A percentile compares a stretch with the other conserved stretches of the same genome.
These are phyloP conservation scores for Candida pseudoviswanathii DNA, from an alignment of 1,139 yeast genomes.

Conservation along the genomic window DNA sequence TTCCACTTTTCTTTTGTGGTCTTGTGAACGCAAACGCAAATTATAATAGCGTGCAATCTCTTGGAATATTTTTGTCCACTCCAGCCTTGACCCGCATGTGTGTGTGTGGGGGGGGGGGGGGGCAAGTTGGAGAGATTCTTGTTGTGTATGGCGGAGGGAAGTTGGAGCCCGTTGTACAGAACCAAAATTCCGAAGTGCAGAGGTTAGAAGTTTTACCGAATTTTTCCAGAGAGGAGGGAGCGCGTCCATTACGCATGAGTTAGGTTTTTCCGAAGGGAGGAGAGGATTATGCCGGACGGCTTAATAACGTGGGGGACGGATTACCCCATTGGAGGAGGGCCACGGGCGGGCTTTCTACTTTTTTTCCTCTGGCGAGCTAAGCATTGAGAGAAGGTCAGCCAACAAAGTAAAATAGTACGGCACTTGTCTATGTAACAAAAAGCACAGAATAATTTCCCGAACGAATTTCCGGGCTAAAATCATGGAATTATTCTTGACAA, in stretches of 20 bases:
- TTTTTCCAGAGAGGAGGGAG: no score
- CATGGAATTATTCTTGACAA: neutral
- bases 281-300: neutral
- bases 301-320: constrained; percentile 1
- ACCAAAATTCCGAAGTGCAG: neutral
- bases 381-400: no score
- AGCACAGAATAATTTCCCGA: neutral
- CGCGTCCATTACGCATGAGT: no score
- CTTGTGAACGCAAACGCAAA: no score
- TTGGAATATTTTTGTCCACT: neutral
- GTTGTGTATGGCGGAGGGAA: neutral
- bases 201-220: neutral
- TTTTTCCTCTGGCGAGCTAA: no score
- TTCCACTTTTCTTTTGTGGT: no score
- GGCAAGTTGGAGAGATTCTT: no score
- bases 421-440: neutral
- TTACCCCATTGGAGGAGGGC: neutral
- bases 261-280: constrained; percentile 1
- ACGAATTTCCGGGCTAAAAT: neutral
- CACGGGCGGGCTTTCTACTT: no score
- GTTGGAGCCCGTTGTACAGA: neutral
- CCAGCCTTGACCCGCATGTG: neutral
- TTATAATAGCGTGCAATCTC: no score
- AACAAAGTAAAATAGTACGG: neutral
- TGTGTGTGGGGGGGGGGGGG: neutral